Percentiles rank a stretch among this genome's conserved stretches.
phyloP scores from a whole-genome alignment of 2,329 filamentous ascomycete genomes.

The Chaetomium olivaceum region DNA sequence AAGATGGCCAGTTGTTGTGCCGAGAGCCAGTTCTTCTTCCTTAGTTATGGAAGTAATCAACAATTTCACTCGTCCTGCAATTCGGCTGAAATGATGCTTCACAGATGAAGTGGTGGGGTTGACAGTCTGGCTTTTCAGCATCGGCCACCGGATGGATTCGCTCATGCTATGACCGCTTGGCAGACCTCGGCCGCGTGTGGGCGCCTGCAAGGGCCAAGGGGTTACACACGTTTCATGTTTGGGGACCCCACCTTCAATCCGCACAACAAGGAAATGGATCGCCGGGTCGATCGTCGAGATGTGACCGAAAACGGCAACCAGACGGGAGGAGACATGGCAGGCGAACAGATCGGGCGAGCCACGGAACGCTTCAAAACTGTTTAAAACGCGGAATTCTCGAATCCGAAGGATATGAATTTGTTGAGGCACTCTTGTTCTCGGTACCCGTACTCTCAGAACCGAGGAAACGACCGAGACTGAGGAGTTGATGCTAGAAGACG shows the following conservation, averaged over 20 bases:
- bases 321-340: neutral
- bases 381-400: neutral
- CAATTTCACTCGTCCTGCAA: neutral
- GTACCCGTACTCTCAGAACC: neutral
- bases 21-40: neutral
- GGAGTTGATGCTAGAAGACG: neutral
- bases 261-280: neutral
- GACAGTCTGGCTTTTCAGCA: neutral
- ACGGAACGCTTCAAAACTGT: neutral
- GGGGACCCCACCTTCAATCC: neutral
- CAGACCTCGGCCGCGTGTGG: neutral
- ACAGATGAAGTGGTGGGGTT: neutral
- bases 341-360: neutral
- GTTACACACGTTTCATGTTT: conserved; percentile 16
- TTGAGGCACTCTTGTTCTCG: neutral
- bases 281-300: conserved; percentile 10
- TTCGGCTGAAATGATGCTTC: neutral
- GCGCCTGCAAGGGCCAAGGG: neutral
- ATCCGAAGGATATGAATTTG: neutral
- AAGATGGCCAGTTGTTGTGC: neutral
- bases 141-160: neutral
- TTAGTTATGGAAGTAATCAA: neutral
- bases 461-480: neutral
- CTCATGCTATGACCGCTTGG: neutral
- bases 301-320: conserved; percentile 2